phyloP scores from a whole-genome alignment of 306 rosid genomes.

The Cucurbita maxima region DNA sequence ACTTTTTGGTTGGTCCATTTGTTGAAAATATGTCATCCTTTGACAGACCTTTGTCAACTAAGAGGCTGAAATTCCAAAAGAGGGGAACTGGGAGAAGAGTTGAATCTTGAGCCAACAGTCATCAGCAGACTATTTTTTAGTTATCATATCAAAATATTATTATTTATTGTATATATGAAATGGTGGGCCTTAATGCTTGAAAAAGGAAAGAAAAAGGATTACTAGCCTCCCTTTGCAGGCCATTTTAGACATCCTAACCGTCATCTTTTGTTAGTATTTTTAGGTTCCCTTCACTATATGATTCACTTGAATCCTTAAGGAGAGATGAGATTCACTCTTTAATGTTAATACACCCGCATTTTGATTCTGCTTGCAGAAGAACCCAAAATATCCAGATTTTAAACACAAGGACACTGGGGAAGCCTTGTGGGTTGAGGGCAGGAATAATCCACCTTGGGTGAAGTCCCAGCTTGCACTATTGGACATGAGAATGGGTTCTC shows the following conservation, averaged over 20 bases:
- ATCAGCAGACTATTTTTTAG: not conserved
- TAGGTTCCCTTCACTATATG: not conserved
- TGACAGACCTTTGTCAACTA: not conserved
- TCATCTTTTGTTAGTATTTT: not conserved
- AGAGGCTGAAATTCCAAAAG: not conserved
- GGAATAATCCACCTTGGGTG: slow-evolving; percentile 74
- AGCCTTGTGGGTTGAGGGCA: slow-evolving; percentile 81
- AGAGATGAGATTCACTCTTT: not conserved
- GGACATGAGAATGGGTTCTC: slow-evolving; percentile 49
- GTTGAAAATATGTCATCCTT: not conserved
- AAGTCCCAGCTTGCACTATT: slow-evolving; percentile 67
- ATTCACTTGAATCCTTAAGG: not conserved
- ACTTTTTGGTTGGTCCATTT: not conserved
- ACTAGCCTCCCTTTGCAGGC: not conserved
- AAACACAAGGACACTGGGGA: slow-evolving; percentile 93
- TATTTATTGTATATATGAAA: not conserved
- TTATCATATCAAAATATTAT: not conserved
- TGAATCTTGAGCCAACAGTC: not conserved
- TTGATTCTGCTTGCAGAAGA: slow-evolving; percentile 40
- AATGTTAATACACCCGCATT: not conserved
- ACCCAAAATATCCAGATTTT: slow-evolving; percentile 77
- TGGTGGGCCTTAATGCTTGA: not conserved
- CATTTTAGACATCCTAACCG: not conserved
- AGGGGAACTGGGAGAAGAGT: not conserved
- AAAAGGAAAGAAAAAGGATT: not conserved